Evolutionary conservation across 345 rosid species (phyloP).

Genomic region (Brassica incana): DNA sequence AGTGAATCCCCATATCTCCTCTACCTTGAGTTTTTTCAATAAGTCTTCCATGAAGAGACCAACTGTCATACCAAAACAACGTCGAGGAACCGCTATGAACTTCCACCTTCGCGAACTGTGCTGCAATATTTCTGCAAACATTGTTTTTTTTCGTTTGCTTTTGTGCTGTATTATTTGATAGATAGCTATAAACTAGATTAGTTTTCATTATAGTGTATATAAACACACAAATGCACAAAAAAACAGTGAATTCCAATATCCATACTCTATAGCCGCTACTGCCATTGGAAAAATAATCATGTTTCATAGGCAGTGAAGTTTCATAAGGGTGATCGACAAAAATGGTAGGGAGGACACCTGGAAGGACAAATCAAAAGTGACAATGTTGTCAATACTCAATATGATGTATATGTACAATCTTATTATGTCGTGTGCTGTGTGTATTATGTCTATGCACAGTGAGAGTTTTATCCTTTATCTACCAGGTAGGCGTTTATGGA

Average conservation of each 20-base stretch:
- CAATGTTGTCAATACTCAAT: background rate
- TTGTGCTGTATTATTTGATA: background rate
- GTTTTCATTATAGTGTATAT: background rate
- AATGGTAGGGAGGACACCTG: conserved; percentile 17
- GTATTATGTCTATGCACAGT: background rate
- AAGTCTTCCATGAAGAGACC: too few relatives aligned
- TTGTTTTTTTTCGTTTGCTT: background rate
- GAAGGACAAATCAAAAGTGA: conserved; percentile 9
- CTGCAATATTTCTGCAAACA: background rate
- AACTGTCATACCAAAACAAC: too few relatives aligned
- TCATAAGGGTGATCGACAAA: conserved; percentile 4
- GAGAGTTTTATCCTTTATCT: background rate
- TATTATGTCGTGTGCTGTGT: background rate
- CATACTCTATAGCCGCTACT: background rate
- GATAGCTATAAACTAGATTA: background rate
- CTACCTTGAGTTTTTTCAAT: background rate
- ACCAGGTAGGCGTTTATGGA: background rate
- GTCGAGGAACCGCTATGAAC: too few relatives aligned
- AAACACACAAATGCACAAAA: background rate
- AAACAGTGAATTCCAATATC: background rate
- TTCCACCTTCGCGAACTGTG: too few relatives aligned
- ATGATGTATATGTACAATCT: background rate
- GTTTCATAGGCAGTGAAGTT: background rate
- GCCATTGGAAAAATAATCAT: background rate
- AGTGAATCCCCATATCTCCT: background rate